Evolutionary conservation across 192 early-diverging fungal species (phyloP).

Genomic region (Backusella mclennaniae): DNA sequence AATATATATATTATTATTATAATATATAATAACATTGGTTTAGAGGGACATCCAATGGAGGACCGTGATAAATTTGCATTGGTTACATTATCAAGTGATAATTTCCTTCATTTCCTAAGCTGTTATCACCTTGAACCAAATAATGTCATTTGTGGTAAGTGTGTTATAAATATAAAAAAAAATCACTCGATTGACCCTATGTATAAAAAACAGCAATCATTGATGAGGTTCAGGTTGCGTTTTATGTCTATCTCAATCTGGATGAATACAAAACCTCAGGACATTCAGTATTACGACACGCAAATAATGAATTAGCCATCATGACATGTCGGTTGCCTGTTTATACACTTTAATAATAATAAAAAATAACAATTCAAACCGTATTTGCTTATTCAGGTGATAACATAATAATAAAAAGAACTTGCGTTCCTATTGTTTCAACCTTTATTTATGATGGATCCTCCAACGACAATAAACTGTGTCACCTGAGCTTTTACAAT

Average conservation of each 20-base stretch:
- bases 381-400: neutral
- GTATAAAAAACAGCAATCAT: neutral
- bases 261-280: neutral
- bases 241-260: constrained; percentile 2
- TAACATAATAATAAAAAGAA: too few relatives aligned
- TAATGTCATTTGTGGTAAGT: constrained; percentile 9
- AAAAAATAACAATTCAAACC: neutral
- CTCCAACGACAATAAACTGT: too few relatives aligned
- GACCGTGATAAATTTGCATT: neutral
- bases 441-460: neutral
- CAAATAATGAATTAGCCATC: neutral
- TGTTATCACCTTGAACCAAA: constrained; percentile 1
- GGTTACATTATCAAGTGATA: neutral
- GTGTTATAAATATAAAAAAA: neutral
- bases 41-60: neutral
- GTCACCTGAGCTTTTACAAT: too few relatives aligned
- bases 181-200: too few relatives aligned
- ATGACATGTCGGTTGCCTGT: constrained; percentile 12
- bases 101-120: constrained; percentile 3
- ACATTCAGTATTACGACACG: neutral
- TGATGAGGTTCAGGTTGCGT: neutral
- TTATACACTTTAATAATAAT: neutral
- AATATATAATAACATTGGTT: neutral
- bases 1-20: neutral
- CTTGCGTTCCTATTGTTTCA: neutral